phyloP scores from a whole-genome alignment of 305 asterid species.

The Rubia peregrina region DNA sequence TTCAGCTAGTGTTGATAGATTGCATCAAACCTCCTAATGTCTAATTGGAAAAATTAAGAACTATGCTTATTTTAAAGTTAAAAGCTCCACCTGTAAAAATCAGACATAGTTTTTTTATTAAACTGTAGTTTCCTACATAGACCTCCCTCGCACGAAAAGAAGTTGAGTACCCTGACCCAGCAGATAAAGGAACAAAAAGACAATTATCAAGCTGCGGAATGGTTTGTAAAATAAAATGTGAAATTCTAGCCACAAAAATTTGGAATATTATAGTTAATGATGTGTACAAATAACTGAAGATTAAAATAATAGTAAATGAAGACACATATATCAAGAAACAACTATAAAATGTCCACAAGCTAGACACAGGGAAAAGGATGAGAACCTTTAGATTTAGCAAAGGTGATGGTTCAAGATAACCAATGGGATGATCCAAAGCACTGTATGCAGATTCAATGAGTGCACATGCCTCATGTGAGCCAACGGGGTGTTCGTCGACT shows the following conservation, averaged over 20 bases:
- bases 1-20: no score
- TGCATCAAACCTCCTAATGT: no score
- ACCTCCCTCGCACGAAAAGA: no score
- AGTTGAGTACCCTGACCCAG: no score
- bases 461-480: constrained; percentile 95
- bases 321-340: background rate
- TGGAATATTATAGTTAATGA: background rate
- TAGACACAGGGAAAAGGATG: constrained; percentile 8
- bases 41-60: no score
- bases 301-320: background rate
- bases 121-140: no score
- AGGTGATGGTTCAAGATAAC: constrained; percentile 84
- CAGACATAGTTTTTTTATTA: no score
- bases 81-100: no score
- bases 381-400: constrained; percentile 70
- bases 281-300: background rate
- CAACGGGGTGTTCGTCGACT: constrained; percentile 73
- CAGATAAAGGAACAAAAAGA: no score
- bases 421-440: constrained; percentile 94
- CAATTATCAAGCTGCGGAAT: no score
- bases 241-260: background rate
- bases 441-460: constrained; percentile 85
- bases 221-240: background rate
- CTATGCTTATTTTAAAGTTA: no score
- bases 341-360: background rate